Evolutionary conservation across 371 early-diverging fungal species (phyloP), one percentile per base, ranked within the genome.

Genomic region (Mucor indicus): DNA sequence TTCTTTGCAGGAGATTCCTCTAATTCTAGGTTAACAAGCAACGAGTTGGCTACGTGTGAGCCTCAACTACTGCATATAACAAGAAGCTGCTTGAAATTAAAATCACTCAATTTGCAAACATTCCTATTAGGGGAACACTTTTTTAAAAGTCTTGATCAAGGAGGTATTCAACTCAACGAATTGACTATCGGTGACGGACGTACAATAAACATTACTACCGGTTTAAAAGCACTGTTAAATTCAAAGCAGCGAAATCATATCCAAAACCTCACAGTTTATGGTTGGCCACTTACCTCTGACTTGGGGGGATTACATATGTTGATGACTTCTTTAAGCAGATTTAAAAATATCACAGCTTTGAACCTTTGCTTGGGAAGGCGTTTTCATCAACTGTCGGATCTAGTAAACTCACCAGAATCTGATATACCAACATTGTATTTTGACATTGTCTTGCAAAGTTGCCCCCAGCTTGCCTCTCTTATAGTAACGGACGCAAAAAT

Each of bases 161-260:
- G 29, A 2, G 38, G 27, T 1, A 37, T 4, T 5, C 25, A 15
- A 20, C n/a, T 47, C 10, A 6, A 4, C 13, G 29, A 27, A 25
- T 12, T 47, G 15, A 13, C 37, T 0, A n/a, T 47, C 1, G 47
- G 38, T 6, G 38, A 47, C n/a, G 25, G 35, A 24, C 40, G n/a
- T 40, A 15, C 40, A 24, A 24, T 15, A n/a, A 24, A 24, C 16
- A 24, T 5, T n/a, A 24, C 17, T n/a, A 20, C 7, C 1, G 45
- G 24, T 16, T 4, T 45, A 35, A 17, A 15, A 16, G 30, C 19
- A 2, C 12, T 44, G 8, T 2, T 44, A 8, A 20, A 20, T 21
- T 44, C 44, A n/a, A 17, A 22, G 8, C 44, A 44, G 22, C 27
- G 30, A 20, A 27, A 42, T 30, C 29, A 30, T 12, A 42, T 42